These are phyloP conservation scores for Exophiala dermatitidis DNA, from an alignment of 2,329 filamentous ascomycete species.

Conservation along the genomic window DNA sequence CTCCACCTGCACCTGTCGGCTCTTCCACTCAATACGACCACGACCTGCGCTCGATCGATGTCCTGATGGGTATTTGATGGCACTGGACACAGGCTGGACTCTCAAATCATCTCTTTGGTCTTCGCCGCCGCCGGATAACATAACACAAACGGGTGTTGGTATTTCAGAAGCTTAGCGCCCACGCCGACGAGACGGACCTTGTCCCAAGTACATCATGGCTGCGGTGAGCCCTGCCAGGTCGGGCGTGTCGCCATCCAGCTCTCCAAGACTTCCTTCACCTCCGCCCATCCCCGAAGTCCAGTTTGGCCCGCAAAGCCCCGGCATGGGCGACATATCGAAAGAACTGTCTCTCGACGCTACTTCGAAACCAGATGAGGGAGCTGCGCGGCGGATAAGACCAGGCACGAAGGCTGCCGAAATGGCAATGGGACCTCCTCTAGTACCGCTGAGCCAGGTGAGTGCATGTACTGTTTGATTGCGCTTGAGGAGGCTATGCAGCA, in stretches of 20 bases:
- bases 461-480: constrained; percentile 28
- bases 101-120: no score
- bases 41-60: no score
- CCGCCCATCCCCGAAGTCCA: constrained; percentile 94
- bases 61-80: no score
- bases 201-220: constrained; percentile 6
- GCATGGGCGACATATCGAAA: constrained; percentile 54
- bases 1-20: no score
- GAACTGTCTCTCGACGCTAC: constrained; percentile 47
- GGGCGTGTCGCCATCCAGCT: constrained; percentile 56
- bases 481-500: neutral
- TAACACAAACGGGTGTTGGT: no score
- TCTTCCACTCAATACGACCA: no score
- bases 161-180: no score
- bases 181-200: no score
- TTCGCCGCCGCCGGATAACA: no score
- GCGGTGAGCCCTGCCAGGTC: constrained; percentile 31
- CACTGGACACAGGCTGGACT: no score
- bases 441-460: constrained; percentile 71
- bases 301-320: constrained; percentile 70
- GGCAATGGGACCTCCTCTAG: constrained; percentile 80
- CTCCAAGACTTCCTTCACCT: constrained; percentile 86
- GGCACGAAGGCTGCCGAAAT: constrained; percentile 90
- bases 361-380: constrained; percentile 60
- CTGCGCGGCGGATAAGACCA: constrained; percentile 78